phyloP scores from a whole-genome alignment of 2,329 filamentous ascomycete genomes.

The Aspergillus nomiae region DNA sequence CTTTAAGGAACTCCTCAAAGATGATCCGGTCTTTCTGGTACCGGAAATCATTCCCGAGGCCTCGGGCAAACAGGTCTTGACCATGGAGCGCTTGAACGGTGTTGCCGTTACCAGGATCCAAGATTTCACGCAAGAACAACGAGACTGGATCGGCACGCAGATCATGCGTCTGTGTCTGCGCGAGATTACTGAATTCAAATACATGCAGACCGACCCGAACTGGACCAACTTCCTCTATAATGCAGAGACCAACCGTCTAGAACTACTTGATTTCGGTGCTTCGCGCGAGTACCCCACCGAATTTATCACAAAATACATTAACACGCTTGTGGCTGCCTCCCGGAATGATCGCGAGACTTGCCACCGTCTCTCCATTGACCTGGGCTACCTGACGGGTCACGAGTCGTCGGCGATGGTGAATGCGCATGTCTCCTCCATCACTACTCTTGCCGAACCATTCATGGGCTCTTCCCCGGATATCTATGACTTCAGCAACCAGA shows the following conservation, averaged over 20 bases:
- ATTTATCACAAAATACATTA: conserved; percentile 80
- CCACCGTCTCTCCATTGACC: conserved; percentile 67
- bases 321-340: conserved; percentile 77
- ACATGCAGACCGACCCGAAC: conserved; percentile 99
- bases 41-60: conserved; percentile 77
- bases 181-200: conserved; percentile 90
- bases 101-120: conserved; percentile 79
- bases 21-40: conserved; percentile 77
- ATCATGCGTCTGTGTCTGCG: conserved; percentile 88
- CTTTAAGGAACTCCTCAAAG: conserved; percentile 75
- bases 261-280: conserved; percentile 94
- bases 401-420: conserved; percentile 86
- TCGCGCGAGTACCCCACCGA: conserved; percentile 78
- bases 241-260: conserved; percentile 67
- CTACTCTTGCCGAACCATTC: conserved; percentile 93
- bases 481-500: conserved; percentile 93
- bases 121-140: conserved; percentile 76
- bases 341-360: conserved; percentile 66
- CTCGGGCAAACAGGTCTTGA: conserved; percentile 82
- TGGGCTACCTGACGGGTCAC: conserved; percentile 90
- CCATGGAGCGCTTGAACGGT: conserved; percentile 89
- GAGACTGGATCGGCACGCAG: conserved; percentile 95
- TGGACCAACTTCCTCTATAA: conserved; percentile 99
- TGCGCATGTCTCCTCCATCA: conserved; percentile 83
- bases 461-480: conserved; percentile 71